Evolutionary conservation across 2,329 filamentous ascomycete genomes (phyloP).

Genomic region (Alternaria consortialis): DNA sequence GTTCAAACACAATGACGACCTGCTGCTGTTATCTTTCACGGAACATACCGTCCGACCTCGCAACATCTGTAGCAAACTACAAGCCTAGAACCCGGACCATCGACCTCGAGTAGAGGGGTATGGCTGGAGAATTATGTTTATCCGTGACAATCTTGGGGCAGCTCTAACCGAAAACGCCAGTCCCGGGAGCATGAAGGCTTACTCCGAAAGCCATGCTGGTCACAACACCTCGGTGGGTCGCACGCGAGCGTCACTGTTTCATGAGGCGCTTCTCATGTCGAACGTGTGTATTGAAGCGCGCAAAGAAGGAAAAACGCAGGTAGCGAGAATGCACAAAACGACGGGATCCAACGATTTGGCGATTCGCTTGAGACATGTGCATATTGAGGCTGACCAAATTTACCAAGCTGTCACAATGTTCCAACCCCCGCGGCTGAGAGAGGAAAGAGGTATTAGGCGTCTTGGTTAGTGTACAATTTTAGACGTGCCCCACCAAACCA

Average conservation of each 20-base stretch:
- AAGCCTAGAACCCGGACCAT: neutral
- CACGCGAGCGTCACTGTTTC: slow-evolving; percentile 27
- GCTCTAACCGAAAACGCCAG: slow-evolving; percentile 23
- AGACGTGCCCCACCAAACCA: slow-evolving; percentile 17
- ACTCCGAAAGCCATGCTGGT: slow-evolving; percentile 28
- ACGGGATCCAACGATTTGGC: slow-evolving; percentile 13
- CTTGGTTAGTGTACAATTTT: slow-evolving; percentile 12
- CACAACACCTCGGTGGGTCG: slow-evolving; percentile 15
- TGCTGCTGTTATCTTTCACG: neutral
- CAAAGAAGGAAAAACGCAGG: slow-evolving; percentile 1
- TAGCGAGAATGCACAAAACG: slow-evolving; percentile 1
- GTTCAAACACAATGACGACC: neutral
- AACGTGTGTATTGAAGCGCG: slow-evolving; percentile 13
- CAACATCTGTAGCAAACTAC: neutral
- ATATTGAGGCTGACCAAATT: neutral
- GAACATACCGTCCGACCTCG: neutral
- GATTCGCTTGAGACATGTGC: slow-evolving; percentile 2
- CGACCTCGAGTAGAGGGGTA: slow-evolving; percentile 7
- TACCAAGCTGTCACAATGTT: slow-evolving; percentile 2
- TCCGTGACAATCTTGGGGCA: slow-evolving; percentile 1
- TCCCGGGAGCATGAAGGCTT: slow-evolving; percentile 23
- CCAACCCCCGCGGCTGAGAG: slow-evolving; percentile 8
- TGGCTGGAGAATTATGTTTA: slow-evolving; percentile 12
- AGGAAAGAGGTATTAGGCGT: slow-evolving; percentile 10
- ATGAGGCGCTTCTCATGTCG: slow-evolving; percentile 25